phyloP scores from a whole-genome alignment of 805 yeast genomes.

The Candida bentonensis region DNA sequence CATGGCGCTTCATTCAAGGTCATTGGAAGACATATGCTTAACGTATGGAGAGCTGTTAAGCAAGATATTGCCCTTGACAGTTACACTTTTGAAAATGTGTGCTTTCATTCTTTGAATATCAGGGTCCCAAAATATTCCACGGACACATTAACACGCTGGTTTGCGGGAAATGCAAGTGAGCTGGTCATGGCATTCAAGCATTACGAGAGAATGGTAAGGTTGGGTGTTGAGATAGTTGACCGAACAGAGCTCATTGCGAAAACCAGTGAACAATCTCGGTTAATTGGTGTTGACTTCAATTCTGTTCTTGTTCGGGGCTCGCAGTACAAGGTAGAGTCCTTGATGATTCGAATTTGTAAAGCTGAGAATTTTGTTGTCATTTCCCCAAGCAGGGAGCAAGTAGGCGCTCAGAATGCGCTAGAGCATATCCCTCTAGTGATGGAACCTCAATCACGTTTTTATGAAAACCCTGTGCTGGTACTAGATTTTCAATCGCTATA shows the following conservation, averaged over 20 bases:
- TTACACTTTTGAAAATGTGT: slow-evolving; percentile 66
- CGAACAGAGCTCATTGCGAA: slow-evolving; percentile 53
- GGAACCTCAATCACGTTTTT: slow-evolving; percentile 81
- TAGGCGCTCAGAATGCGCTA: slow-evolving; percentile 69
- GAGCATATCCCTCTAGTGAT: slow-evolving; percentile 82
- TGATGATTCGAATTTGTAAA: slow-evolving; percentile 60
- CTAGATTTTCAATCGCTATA: slow-evolving; percentile 88
- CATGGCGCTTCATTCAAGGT: slow-evolving; percentile 59
- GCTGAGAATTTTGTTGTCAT: slow-evolving; percentile 56
- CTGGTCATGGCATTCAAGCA: slow-evolving; percentile 30
- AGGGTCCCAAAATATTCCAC: slow-evolving; percentile 51
- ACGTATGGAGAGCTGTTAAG: slow-evolving; percentile 69
- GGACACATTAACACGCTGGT: slow-evolving; percentile 35
- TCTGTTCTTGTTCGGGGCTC: slow-evolving; percentile 86
- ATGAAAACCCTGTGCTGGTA: slow-evolving; percentile 80
- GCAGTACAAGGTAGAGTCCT: slow-evolving; percentile 85
- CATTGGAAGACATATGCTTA: slow-evolving; percentile 72
- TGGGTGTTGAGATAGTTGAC: slow-evolving; percentile 35
- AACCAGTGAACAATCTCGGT: slow-evolving; percentile 69
- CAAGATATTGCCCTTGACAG: slow-evolving; percentile 47
- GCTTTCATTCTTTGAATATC: slow-evolving; percentile 50
- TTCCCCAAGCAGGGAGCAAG: slow-evolving; percentile 72
- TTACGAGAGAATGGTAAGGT: slow-evolving; percentile 30
- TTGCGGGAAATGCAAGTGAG: slow-evolving; percentile 16
- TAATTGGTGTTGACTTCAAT: slow-evolving; percentile 80